Conservation (phyloP, 371 early-diverging fungal species). For the Saksenaea oblongispora region DNA sequence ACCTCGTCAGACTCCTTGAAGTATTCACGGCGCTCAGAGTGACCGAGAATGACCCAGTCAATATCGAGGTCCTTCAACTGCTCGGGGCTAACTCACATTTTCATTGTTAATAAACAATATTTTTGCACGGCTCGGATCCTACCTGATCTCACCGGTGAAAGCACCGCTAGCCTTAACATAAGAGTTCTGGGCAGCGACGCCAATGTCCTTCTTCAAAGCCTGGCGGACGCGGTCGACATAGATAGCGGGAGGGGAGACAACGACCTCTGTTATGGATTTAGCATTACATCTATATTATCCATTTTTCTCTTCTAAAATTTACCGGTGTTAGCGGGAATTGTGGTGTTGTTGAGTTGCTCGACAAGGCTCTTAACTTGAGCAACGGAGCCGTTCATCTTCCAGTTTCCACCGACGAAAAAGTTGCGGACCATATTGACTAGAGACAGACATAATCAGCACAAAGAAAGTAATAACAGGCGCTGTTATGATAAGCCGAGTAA, state of each 20-base stretch:
- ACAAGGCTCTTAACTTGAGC: slow-evolving; percentile 74
- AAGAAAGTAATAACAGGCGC: neutral
- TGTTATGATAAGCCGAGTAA: neutral
- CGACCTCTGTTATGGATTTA: slow-evolving; percentile 75
- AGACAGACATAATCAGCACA: neutral
- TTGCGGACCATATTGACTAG: slow-evolving; percentile 57
- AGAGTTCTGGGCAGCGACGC: slow-evolving; percentile 97
- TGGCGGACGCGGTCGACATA: slow-evolving; percentile 86
- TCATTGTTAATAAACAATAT: neutral
- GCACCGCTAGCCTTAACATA: slow-evolving; percentile 90
- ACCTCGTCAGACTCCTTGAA: slow-evolving; percentile 91
- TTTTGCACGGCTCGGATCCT: slow-evolving; percentile 9
- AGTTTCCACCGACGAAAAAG: slow-evolving; percentile 83
- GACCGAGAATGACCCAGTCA: slow-evolving; percentile 97
- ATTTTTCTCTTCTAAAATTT: slow-evolving; percentile 9
- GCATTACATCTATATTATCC: neutral
- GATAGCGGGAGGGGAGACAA: slow-evolving; percentile 96
- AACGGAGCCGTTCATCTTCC: slow-evolving; percentile 96
- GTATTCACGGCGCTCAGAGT: slow-evolving; percentile 98
- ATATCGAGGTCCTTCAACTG: slow-evolving; percentile 96
- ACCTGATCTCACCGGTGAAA: slow-evolving; percentile 98
- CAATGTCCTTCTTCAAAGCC: slow-evolving; percentile 77
- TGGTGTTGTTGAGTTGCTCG: slow-evolving; percentile 71
- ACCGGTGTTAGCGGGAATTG: slow-evolving; percentile 47
- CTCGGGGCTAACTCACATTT: slow-evolving; percentile 66